Evolutionary conservation across 768 basidiomycete species (phyloP).

Genomic region (Mrakia hoshinonis): DNA sequence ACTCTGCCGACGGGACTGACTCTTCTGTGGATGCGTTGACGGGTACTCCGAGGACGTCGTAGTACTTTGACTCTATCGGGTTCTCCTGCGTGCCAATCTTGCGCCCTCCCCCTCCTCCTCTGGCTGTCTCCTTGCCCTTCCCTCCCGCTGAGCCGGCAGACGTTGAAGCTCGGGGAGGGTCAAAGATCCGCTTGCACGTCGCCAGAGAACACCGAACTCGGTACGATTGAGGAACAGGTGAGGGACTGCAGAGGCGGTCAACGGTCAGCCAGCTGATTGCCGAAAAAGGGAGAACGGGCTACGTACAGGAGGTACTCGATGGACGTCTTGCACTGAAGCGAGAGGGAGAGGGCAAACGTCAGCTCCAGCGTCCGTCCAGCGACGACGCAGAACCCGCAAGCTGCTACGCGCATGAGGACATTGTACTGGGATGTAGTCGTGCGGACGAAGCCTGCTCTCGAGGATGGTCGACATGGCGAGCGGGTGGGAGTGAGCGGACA

Average conservation of each 20-base stretch:
- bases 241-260: neutral
- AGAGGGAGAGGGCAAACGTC: neutral
- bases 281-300: neutral
- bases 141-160: neutral
- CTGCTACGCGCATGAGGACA: constrained; percentile 8
- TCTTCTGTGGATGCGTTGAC: constrained; percentile 8
- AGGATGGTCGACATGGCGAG: constrained; percentile 22
- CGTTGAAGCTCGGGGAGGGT: constrained; percentile 10
- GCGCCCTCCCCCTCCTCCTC: neutral
- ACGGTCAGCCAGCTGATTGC: neutral
- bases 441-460: constrained; percentile 8
- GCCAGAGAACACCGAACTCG: constrained; percentile 12
- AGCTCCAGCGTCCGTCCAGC: neutral
- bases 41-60: constrained; percentile 9
- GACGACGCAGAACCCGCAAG: neutral
- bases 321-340: constrained; percentile 20
- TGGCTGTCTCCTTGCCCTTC: constrained; percentile 4
- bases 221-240: constrained; percentile 13
- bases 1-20: neutral
- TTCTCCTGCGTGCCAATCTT: constrained; percentile 25
- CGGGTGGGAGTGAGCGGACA: neutral
- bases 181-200: constrained; percentile 20
- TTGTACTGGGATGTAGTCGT: constrained; percentile 2
- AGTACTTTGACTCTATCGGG: constrained; percentile 11
- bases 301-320: constrained; percentile 25